These are phyloP conservation scores for Ustilago shanxiensis DNA, from an alignment of 1,284 basidiomycete genomes.

Conservation along the genomic window DNA sequence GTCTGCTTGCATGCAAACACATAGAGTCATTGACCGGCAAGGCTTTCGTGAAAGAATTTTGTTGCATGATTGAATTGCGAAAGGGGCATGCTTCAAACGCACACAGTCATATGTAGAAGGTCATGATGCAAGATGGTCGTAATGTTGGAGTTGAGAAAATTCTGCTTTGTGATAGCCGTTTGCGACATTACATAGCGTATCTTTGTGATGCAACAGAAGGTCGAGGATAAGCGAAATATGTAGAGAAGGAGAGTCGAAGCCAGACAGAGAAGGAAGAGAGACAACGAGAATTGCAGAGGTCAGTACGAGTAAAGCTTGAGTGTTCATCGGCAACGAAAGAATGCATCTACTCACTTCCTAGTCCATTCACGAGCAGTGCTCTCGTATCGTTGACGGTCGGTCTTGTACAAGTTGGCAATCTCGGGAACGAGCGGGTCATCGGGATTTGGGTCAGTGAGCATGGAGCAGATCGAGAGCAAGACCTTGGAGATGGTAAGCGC, in stretches of 20 bases:
- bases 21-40: neutral
- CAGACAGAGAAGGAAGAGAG: neutral
- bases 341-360: conserved; percentile 60
- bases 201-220: conserved; percentile 10
- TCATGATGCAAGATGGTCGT: conserved; percentile 30
- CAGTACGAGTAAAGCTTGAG: neutral
- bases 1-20: neutral
- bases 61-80: conserved; percentile 34
- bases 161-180: conserved; percentile 20
- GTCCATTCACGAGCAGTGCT: conserved; percentile 70
- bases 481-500: conserved; percentile 96
- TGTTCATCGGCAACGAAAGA: neutral
- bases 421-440: conserved; percentile 70
- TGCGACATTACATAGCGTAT: conserved; percentile 50
- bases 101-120: conserved; percentile 27
- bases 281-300: neutral
- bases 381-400: conserved; percentile 68
- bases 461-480: conserved; percentile 68
- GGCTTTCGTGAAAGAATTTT: neutral
- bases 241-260: neutral
- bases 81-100: conserved; percentile 27
- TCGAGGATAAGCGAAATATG: neutral
- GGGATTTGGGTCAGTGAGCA: conserved; percentile 70
- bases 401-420: conserved; percentile 70
- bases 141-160: neutral